Evolutionary conservation across 2,329 filamentous ascomycete species (phyloP).

Genomic region (Epichloe brachyelytri): DNA sequence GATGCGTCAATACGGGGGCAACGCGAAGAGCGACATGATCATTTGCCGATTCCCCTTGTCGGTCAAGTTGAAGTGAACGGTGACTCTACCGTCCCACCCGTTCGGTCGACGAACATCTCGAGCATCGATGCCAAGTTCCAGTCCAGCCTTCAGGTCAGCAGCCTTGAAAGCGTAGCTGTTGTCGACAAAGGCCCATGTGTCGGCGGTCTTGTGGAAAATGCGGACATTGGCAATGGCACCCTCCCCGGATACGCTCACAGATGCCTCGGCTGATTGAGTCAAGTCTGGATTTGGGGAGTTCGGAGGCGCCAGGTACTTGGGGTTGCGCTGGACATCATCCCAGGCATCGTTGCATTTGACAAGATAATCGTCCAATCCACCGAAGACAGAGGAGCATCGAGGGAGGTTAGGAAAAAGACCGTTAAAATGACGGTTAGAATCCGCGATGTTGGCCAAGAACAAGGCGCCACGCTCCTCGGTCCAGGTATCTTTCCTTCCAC

Average conservation of each 20-base stretch:
- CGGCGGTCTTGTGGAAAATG: slow-evolving; percentile 13
- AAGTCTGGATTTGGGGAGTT: slow-evolving; percentile 16
- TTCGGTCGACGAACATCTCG: slow-evolving; percentile 14
- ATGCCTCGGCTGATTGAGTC: slow-evolving; percentile 8
- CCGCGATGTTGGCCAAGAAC: slow-evolving; percentile 24
- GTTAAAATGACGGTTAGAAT: too few relatives aligned
- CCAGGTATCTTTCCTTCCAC: slow-evolving; percentile 13
- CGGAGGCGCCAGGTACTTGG: slow-evolving; percentile 18
- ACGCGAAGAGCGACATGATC: slow-evolving; percentile 21
- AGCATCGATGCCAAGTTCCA: slow-evolving; percentile 24
- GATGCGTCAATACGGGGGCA: slow-evolving; percentile 25
- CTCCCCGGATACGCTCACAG: slow-evolving; percentile 7
- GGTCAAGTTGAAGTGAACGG: slow-evolving; percentile 16
- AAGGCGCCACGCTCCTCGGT: slow-evolving; percentile 17
- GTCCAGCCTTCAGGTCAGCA: slow-evolving; percentile 14
- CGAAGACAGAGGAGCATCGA: too few relatives aligned
- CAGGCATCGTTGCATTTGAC: slow-evolving; percentile 23
- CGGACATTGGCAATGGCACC: slow-evolving; percentile 12
- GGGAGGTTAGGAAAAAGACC: too few relatives aligned
- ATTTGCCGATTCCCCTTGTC: slow-evolving; percentile 8
- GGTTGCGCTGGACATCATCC: slow-evolving; percentile 18
- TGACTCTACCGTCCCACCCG: slow-evolving; percentile 17
- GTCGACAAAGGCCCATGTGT: slow-evolving; percentile 16
- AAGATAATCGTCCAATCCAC: slow-evolving; percentile 4
- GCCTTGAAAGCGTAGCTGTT: slow-evolving; percentile 16